phyloP scores from a whole-genome alignment of 805 yeast species.

The Candida nanaspora region DNA sequence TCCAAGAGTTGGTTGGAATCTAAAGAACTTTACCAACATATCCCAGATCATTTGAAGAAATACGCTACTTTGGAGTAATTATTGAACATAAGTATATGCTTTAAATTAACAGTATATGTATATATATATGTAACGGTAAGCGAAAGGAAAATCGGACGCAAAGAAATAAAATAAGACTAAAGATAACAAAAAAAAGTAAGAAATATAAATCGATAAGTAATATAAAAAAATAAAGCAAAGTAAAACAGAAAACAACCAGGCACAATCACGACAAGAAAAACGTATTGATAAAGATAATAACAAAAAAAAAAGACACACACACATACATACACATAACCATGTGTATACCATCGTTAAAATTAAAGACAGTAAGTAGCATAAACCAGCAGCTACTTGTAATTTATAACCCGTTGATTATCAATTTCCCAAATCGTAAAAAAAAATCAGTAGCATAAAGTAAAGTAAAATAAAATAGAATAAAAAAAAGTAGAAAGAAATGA shows the following conservation, averaged over 20 bases:
- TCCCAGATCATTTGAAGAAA: conserved; percentile 66
- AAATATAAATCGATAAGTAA: not conserved
- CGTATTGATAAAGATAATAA: not conserved
- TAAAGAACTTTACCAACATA: conserved; percentile 55
- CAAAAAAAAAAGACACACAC: not conserved
- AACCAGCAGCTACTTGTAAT: too few species aligned
- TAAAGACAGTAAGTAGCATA: too few species aligned
- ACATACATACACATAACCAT: too few species aligned
- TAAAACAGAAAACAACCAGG: not conserved
- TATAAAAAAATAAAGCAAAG: not conserved
- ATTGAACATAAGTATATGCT: not conserved
- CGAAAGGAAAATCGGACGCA: too few species aligned
- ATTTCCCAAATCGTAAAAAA: too few species aligned
- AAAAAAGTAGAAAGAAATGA: not conserved
- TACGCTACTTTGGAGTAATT: conserved; percentile 45
- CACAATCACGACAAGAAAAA: not conserved
- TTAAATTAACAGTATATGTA: too few species aligned
- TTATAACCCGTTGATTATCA: too few species aligned
- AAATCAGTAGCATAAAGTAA: too few species aligned
- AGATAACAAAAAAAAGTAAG: not conserved
- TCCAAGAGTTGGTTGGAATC: conserved; percentile 68
- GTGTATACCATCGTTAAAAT: too few species aligned
- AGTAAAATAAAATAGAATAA: too few species aligned
- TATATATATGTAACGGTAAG: too few species aligned
- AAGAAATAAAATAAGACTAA: not conserved